phyloP scores from a whole-genome alignment of 176 grass and related monocot species.

The Areca catechu region DNA sequence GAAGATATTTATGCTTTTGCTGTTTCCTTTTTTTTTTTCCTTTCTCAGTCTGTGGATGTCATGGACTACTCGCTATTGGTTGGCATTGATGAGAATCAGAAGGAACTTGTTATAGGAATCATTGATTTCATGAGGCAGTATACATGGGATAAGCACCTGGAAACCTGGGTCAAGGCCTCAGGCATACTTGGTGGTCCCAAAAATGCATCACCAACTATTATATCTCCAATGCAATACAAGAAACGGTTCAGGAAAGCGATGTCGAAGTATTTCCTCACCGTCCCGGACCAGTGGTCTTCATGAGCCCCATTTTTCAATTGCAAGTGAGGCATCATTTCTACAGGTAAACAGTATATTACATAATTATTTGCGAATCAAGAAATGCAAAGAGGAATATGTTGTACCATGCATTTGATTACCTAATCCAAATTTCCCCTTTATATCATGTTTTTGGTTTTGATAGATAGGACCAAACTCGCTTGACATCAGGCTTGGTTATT shows the following conservation, averaged over 20 bases:
- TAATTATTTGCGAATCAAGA: too few relatives aligned
- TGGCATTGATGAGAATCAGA: conserved; percentile 52
- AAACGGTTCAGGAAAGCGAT: conserved; percentile 96
- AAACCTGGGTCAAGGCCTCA: conserved; percentile 88
- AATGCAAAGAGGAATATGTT: too few relatives aligned
- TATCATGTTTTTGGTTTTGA: too few relatives aligned
- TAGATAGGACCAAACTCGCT: neutral
- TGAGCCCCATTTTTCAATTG: conserved; percentile 8
- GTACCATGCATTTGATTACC: too few relatives aligned
- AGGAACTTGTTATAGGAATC: conserved; percentile 80
- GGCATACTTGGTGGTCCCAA: conserved; percentile 80
- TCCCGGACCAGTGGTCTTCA: conserved; percentile 52
- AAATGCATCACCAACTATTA: conserved; percentile 63
- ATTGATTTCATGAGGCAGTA: conserved; percentile 91
- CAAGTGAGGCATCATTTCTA: too few relatives aligned
- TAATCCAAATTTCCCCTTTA: too few relatives aligned
- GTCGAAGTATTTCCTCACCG: conserved; percentile 66
- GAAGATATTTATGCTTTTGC: too few relatives aligned
- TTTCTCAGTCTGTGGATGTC: conserved; percentile 58
- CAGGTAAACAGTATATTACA: too few relatives aligned
- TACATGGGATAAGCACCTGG: conserved; percentile 93
- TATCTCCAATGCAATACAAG: conserved; percentile 80
- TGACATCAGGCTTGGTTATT: conserved; percentile 18
- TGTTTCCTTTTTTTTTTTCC: neutral
- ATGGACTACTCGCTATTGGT: conserved; percentile 93